phyloP scores from a whole-genome alignment of 2,329 filamentous ascomycete species.

The Fusarium vanettenii region DNA sequence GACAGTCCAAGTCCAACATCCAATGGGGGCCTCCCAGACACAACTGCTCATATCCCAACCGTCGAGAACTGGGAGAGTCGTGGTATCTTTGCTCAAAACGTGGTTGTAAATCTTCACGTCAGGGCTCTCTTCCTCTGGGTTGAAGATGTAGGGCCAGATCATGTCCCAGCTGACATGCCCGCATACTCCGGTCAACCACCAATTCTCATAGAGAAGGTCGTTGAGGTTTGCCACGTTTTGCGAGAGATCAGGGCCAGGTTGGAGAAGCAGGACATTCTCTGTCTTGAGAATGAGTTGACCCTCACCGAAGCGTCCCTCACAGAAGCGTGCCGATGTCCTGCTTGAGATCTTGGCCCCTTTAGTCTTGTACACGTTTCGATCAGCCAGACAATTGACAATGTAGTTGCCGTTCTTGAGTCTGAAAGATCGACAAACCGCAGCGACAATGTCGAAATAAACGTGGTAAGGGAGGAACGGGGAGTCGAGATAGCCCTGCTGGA shows the following conservation, averaged over 20 bases:
- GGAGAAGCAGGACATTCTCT: background rate
- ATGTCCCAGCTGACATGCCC: background rate
- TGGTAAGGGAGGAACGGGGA: background rate
- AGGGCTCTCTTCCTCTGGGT: background rate
- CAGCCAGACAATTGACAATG: background rate
- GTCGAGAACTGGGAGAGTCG: background rate
- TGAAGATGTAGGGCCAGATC: background rate
- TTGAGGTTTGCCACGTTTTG: background rate
- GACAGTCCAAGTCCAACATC: background rate
- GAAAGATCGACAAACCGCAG: background rate
- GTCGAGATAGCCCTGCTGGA: background rate
- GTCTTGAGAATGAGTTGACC: background rate
- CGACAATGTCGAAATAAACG: background rate
- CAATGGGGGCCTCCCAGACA: background rate
- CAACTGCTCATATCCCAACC: background rate
- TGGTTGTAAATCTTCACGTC: background rate
- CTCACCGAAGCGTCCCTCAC: background rate
- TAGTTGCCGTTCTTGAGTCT: background rate
- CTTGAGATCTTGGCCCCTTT: background rate
- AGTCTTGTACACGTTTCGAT: background rate
- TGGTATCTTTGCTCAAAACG: background rate
- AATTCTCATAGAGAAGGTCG: background rate
- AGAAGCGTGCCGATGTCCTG: background rate
- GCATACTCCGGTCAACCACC: background rate
- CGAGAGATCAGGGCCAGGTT: background rate